Percentiles rank a stretch among this genome's conserved stretches.
phyloP scores from a whole-genome alignment of 208 protist species.

The Leishmania arabica region DNA sequence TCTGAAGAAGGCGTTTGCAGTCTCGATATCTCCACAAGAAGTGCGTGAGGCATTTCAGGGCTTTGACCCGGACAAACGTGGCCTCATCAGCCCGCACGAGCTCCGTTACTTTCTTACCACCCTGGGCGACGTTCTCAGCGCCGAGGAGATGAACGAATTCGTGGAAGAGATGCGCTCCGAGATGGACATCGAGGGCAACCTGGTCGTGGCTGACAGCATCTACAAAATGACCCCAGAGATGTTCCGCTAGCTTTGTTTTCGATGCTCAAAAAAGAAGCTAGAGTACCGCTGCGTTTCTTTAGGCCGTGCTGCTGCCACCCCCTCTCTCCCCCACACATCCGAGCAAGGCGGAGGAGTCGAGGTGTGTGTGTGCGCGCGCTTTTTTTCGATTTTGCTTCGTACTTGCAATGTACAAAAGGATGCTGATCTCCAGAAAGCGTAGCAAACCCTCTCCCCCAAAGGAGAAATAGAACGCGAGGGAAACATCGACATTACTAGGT shows the following conservation, averaged over 20 bases:
- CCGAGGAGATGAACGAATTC: slow-evolving; percentile 92
- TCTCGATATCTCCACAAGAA: slow-evolving; percentile 64
- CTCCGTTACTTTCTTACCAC: slow-evolving; percentile 94
- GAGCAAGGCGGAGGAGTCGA: background rate
- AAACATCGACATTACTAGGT: background rate
- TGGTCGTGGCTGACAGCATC: slow-evolving; percentile 72
- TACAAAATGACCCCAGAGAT: slow-evolving; percentile 89
- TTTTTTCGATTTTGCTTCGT: background rate
- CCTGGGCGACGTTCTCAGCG: slow-evolving; percentile 91
- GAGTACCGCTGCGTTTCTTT: background rate
- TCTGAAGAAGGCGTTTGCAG: slow-evolving; percentile 62
- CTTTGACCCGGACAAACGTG: slow-evolving; percentile 94
- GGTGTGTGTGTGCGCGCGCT: background rate
- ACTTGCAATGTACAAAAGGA: background rate
- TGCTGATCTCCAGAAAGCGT: background rate
- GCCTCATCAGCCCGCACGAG: slow-evolving; percentile 91
- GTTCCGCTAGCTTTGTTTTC: slow-evolving; percentile 39
- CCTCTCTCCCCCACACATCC: background rate
- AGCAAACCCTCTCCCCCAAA: background rate
- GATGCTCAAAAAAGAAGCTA: background rate
- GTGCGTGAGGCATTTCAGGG: slow-evolving; percentile 92
- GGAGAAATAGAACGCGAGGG: background rate
- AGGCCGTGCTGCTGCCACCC: background rate
- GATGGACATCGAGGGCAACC: slow-evolving; percentile 89
- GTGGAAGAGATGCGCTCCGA: slow-evolving; percentile 85